Base-by-base conservation (phyloP, 192 early-diverging fungal genomes). In the Phlyctochytrium arcticum region DNA sequence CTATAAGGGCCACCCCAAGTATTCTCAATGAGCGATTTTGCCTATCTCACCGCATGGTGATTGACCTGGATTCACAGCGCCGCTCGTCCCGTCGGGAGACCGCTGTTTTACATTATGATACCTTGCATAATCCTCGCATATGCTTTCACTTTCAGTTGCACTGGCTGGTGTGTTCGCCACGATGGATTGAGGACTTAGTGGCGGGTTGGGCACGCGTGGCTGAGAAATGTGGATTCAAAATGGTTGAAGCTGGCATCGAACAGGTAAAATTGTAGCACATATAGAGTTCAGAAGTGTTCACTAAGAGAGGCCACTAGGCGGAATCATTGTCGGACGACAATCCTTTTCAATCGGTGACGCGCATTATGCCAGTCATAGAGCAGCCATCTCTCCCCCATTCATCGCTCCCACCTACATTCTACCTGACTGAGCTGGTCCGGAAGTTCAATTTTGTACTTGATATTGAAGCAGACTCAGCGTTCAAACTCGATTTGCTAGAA, bases 71-170 rank as follows among this genome's bases (percentile, higher is more conserved):
- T 68, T 85, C 84, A 17, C 80, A 80, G 55, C 87, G 87, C 42
- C 72, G 79, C 54, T 91, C 88, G 36, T 80, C 88, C 26, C 79
- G 94, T 6, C 84, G 81, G 27, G 94, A 98, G 71, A 83, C 85
- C 4, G 95, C 92, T 2, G 68, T 89, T 44, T 69, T 98, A 44
- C 94, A 98, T 61, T 86, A 93, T 59, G 96, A 98, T 66, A 87
- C 90, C 3, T 76, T 90, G 24, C 89, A 96, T 72, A 95, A 95
- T 60, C 82, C 92, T 23, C 80, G 82, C 54, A 83, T 89, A 49
- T 93, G 93, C 69, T 98, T 92, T 66, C 94, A 97, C 61, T 86
- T 98, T 50, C 90, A 94, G 65, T 65, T 98, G 19, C 87, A 95
- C 75, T 98, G 96, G 96, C 75, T 98, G 17, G 92, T 91, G 37